Percentiles rank a stretch among this genome's conserved stretches.
phyloP scores from a whole-genome alignment of 495 filamentous ascomycete species.

The Lophiotrema nucula region DNA sequence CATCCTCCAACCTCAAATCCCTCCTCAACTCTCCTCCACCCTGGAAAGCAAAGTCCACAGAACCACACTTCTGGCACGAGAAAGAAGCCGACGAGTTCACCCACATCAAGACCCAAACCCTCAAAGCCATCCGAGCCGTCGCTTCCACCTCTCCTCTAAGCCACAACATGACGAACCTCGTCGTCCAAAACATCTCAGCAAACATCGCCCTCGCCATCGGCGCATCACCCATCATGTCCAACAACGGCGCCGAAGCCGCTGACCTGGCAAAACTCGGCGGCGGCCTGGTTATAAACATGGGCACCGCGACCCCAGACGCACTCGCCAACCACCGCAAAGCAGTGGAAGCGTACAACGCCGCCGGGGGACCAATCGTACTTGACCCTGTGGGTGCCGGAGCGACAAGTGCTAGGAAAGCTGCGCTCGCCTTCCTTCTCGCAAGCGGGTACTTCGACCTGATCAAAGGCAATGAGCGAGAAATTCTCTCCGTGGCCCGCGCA shows the following conservation, averaged over 20 bases:
- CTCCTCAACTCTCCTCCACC: constrained; percentile 52
- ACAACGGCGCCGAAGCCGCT: constrained; percentile 74
- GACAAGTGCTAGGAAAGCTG: constrained; percentile 67
- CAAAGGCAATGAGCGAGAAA: constrained; percentile 94
- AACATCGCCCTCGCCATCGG: constrained; percentile 84
- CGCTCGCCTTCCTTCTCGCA: constrained; percentile 69
- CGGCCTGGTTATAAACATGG: constrained; percentile 91
- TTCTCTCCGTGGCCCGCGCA: constrained; percentile 64
- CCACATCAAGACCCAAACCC: not conserved
- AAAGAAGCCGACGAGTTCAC: constrained; percentile 32
- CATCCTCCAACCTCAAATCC: constrained; percentile 55
- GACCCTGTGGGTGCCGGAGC: constrained; percentile 93
- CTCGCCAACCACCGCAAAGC: constrained; percentile 65
- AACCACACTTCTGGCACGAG: constrained; percentile 21
- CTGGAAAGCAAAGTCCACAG: constrained; percentile 37
- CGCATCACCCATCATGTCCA: constrained; percentile 91
- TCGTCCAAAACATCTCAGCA: constrained; percentile 90
- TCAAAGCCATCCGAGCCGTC: constrained; percentile 56
- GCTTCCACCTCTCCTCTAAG: constrained; percentile 66
- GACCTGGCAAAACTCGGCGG: constrained; percentile 68
- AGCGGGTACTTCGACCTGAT: constrained; percentile 80
- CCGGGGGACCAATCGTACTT: constrained; percentile 71
- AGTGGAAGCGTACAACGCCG: constrained; percentile 73
- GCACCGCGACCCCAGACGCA: constrained; percentile 73
- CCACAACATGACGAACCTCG: constrained; percentile 95